These are phyloP conservation scores for Amanita rimosa DNA, from an alignment of 768 basidiomycete species.

Conservation along the genomic window DNA sequence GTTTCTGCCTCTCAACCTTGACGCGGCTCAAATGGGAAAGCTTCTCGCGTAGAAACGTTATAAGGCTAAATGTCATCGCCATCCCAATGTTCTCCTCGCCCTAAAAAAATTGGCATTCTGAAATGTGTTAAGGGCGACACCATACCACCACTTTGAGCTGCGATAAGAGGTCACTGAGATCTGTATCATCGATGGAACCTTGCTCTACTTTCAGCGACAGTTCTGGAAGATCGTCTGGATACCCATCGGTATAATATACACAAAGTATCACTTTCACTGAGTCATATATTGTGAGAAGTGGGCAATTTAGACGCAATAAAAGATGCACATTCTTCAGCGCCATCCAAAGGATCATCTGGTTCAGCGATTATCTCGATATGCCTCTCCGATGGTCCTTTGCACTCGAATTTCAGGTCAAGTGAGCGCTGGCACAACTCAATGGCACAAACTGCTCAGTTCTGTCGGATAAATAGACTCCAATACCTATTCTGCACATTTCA, in stretches of 20 bases:
- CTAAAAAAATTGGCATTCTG: conserved; percentile 21
- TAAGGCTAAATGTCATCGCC: conserved; percentile 97
- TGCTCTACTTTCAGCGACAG: conserved; percentile 54
- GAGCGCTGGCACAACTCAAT: background rate
- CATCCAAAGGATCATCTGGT: conserved; percentile 67
- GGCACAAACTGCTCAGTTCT: conserved; percentile 77
- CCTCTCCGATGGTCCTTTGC: conserved; percentile 74
- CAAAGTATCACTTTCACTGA: conserved; percentile 64
- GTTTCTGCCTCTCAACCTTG: conserved; percentile 42
- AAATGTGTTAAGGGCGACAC: conserved; percentile 6
- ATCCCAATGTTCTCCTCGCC: conserved; percentile 84
- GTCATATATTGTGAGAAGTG: conserved; percentile 4
- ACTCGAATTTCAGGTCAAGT: conserved; percentile 33
- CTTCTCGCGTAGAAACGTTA: conserved; percentile 74
- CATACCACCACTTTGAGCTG: conserved; percentile 49
- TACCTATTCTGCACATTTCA: conserved; percentile 38
- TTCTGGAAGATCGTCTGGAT: conserved; percentile 77
- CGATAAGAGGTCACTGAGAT: conserved; percentile 41
- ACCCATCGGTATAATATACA: conserved; percentile 70
- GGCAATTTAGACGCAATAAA: conserved; percentile 5
- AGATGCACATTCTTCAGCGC: conserved; percentile 43
- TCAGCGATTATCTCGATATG: conserved; percentile 79
- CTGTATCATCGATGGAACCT: conserved; percentile 47
- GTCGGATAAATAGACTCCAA: conserved; percentile 94
- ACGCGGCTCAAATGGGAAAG: conserved; percentile 51